Base-by-base conservation (phyloP, 83 land plant genomes). In the Picea mariana region DNA sequence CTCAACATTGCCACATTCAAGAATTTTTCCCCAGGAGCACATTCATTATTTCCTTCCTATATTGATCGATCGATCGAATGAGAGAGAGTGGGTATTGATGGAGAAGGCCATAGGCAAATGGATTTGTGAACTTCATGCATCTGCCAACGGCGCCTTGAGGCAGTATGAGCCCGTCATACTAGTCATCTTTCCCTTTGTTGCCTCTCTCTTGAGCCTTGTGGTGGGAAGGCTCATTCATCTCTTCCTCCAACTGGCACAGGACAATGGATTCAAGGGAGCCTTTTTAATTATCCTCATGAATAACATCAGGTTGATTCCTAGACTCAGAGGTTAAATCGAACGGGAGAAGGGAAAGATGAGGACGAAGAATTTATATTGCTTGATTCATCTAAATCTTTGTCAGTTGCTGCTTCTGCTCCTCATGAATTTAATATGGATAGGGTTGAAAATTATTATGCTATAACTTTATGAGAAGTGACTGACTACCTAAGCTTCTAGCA, bases 341-440 rank as follows among this genome's bases (percentile, higher is more conserved):
- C 20, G 49, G 76, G 76, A 72, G 40, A 72, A 72, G 40, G 76
- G 76, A 34, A 72, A 72, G 76, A 52, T 72, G 49, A 26, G 42
- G 66, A 11, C 0, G 66, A 63, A 16, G 21, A 63, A 63, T 63
- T 21, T 63, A 4, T 5, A 21, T 18, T 63, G 13, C 8, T 63
- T 63, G 66, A 44, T 44, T 31, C 34, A 31, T 31, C 34, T 31
- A 31, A 31, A 31, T 31, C 34, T 31, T 31, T 31, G 34, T 31
- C 1, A 31, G 34, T 31, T 31, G 34, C 34, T 31, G 34, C 34
- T 44, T 0, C 0, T 44, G 47, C 47, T 44, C 8, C 47, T 44
- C 7, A 44, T 44, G 47, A 44, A 44, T 44, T 44, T 44, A 44
- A 44, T 44, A 44, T 44, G 47, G 47, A 44, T 44, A 44, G 47